phyloP scores from a whole-genome alignment of 2,329 filamentous ascomycete species.

The Claviceps africana region DNA sequence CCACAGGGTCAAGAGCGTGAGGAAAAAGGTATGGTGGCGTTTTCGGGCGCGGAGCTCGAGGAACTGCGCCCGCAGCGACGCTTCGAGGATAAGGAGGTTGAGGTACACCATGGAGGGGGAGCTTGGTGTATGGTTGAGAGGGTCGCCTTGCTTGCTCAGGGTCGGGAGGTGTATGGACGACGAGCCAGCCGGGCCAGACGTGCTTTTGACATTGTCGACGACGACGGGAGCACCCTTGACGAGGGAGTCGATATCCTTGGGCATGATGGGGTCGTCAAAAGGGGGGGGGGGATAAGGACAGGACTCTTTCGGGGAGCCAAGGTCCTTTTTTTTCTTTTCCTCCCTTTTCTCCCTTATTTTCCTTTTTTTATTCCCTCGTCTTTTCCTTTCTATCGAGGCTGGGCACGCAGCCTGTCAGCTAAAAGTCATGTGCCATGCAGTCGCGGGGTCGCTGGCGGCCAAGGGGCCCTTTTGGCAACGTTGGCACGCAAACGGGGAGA shows the following conservation, averaged over 20 bases:
- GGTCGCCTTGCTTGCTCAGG: constrained; percentile 44
- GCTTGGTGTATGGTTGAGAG: constrained; percentile 69
- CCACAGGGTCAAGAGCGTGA: constrained; percentile 69
- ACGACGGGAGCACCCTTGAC: constrained; percentile 73
- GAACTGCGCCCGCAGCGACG: constrained; percentile 83
- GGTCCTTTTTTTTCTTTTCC: neutral
- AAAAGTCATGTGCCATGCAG: constrained; percentile 2
- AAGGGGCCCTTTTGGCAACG: neutral
- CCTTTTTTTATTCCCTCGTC: neutral
- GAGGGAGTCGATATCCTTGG: constrained; percentile 65
- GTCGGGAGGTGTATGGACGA: constrained; percentile 30
- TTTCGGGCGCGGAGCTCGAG: constrained; percentile 76
- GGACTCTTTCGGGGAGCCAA: neutral
- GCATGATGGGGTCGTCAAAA: constrained; percentile 35
- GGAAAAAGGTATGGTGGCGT: constrained; percentile 85
- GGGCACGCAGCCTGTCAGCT: constrained; percentile 1
- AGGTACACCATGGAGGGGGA: constrained; percentile 94
- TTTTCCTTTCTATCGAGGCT: neutral
- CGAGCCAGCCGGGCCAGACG: constrained; percentile 21
- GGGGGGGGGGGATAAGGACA: neutral
- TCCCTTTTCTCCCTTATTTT: neutral
- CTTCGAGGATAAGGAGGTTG: constrained; percentile 93
- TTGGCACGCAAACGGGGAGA: neutral
- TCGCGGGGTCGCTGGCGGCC: neutral
- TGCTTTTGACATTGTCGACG: constrained; percentile 33